Percentiles rank a stretch among this genome's conserved stretches.
Conservation (phyloP, 208 protist species). For the Trichomonas gallinae region DNA sequence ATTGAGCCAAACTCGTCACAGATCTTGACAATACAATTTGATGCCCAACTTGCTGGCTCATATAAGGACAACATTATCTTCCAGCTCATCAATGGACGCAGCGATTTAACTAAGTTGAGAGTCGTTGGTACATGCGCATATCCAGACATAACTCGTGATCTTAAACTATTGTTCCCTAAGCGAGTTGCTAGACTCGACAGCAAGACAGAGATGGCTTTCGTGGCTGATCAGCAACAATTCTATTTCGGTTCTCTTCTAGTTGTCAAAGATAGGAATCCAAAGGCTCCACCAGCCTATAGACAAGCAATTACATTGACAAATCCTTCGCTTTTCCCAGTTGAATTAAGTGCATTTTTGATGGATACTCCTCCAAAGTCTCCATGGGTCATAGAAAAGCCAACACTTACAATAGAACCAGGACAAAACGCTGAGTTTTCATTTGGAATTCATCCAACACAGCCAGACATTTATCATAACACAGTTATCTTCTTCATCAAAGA, state of each 20-base stretch:
- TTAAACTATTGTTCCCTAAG: background rate
- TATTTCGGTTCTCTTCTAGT: background rate
- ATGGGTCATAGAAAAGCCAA: background rate
- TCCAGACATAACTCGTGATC: background rate
- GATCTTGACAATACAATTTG: background rate
- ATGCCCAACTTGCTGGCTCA: background rate
- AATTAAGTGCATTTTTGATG: background rate
- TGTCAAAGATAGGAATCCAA: background rate
- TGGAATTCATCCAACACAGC: background rate
- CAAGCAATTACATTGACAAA: background rate
- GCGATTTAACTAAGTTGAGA: background rate
- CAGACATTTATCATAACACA: background rate
- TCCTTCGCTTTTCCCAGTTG: background rate
- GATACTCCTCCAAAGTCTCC: background rate
- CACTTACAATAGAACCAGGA: background rate
- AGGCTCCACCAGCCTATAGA: background rate
- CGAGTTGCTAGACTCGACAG: background rate
- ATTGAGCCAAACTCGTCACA: background rate
- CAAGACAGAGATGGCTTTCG: background rate
- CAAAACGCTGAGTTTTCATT: background rate
- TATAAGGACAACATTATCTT: background rate
- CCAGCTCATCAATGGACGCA: background rate
- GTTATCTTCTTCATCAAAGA: background rate
- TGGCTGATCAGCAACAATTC: background rate
- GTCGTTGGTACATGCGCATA: background rate